Evolutionary conservation across 306 rosid genomes (phyloP), one percentile per base, ranked within the genome.

Genomic region (Cucumis hystrix): DNA sequence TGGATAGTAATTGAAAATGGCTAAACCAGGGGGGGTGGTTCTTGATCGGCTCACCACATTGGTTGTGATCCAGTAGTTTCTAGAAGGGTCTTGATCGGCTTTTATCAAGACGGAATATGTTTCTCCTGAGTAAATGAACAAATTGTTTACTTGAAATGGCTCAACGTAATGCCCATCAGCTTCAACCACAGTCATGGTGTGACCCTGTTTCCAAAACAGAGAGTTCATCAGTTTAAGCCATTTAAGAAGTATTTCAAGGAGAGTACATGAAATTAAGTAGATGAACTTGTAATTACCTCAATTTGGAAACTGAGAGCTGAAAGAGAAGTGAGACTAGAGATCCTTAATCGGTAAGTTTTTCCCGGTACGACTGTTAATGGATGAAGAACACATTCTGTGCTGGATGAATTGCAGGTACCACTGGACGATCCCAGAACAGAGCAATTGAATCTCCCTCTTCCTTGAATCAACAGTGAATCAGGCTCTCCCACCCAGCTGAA

Each of bases 91-190:
- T 83, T 87, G 90, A 71, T 91, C 84, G 1, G 96, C 82, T 85
- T 83, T 89, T 49, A 94, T 79, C 49, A 94, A 68, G 28, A 94
- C 97, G 1, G 98, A 94, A 78, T 94, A 94, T 16, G 97, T 91
- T 85, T 94, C 98, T 15, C 97, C 98, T 0, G 98, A 91, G 75
- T 94, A 94, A 63, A 94, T 73, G 87, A 83, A 91, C 4, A 94
- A 79, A 59, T 89, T 91, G 11, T 89, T 79, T 6, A 91, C 93
- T 71, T 74, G 91, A 30, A 94, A 91, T 20, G 98, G 97, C 61
- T 94, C 96, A 0, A 94, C 97, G 63, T 91, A 86, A 81, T 91
- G 95, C 35, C 98, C 97, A 82, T 94, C 98, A 28, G 97, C 96
- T 84, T 91, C 96, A 7, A 94, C 96, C 45, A 94, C 96, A 4